A percentile compares a stretch with the other conserved stretches of the same genome.
These are phyloP conservation scores for Zhuliangozyma blackwelliae DNA, from an alignment of 1,139 yeast species.

Conservation along the genomic window DNA sequence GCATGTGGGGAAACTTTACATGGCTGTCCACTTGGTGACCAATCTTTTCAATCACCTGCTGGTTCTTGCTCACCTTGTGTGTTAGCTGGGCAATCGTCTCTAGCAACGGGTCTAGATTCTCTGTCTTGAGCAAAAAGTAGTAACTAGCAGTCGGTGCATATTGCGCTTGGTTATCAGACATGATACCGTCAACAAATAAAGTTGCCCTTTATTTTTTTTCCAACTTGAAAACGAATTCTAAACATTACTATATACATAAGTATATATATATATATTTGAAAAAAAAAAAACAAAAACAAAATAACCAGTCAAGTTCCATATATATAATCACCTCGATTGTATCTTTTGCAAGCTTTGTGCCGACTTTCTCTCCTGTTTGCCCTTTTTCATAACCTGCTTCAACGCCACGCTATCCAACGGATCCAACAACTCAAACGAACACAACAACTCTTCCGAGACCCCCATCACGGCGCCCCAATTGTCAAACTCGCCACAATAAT, in stretches of 20 bases:
- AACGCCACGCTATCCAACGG: constrained; percentile 91
- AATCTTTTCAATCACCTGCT: constrained; percentile 18
- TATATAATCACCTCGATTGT: not conserved
- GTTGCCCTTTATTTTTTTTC: too few species aligned
- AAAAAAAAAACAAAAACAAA: too few species aligned
- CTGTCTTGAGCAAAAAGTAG: constrained; percentile 33
- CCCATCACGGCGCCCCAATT: constrained; percentile 99
- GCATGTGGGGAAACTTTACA: too few species aligned
- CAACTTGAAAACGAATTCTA: too few species aligned
- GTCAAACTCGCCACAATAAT: constrained; percentile 97
- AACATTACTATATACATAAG: too few species aligned
- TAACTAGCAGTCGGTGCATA: constrained; percentile 3
- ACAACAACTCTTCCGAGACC: constrained; percentile 84
- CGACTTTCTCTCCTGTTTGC: constrained; percentile 69
- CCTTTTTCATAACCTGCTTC: constrained; percentile 88
- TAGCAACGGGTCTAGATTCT: constrained; percentile 30
- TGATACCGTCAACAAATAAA: too few species aligned
- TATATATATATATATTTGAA: too few species aligned
- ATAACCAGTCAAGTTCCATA: not conserved
- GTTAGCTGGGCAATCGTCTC: constrained; percentile 20
- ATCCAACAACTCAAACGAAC: constrained; percentile 88
- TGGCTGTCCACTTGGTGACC: constrained; percentile 16
- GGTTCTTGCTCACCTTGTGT: constrained; percentile 22
- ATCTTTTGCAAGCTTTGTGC: constrained; percentile 31
- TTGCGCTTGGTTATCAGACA: too few species aligned